These are phyloP conservation scores for Xylariaceae sp. DNA, from an alignment of 2,329 filamentous ascomycete species.

Conservation along the genomic window DNA sequence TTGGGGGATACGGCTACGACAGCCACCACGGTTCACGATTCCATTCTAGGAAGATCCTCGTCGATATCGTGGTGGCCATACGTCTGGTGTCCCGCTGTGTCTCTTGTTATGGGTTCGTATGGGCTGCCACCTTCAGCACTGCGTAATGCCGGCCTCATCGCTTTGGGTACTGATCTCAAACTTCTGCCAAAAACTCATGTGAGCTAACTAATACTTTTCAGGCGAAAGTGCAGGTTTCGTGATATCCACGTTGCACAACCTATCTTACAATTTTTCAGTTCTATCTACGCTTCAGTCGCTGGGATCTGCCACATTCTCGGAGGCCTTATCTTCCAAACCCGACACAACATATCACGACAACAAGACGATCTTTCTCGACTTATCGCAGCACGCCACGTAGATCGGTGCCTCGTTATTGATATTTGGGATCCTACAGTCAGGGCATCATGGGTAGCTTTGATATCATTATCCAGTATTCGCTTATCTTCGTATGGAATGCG, in stretches of 20 bases:
- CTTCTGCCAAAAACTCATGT: neutral
- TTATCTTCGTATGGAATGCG: no score
- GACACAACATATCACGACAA: no score
- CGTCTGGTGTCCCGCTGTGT: constrained; percentile 27
- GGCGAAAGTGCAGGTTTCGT: constrained; percentile 23
- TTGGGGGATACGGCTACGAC: constrained; percentile 22
- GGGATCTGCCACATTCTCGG: no score
- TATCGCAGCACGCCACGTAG: no score
- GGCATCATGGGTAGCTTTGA: no score
- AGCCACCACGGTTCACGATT: constrained; percentile 14
- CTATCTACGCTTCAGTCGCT: neutral
- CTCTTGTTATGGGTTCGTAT: constrained; percentile 29
- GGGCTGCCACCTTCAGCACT: constrained; percentile 26
- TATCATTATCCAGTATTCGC: no score
- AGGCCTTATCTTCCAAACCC: no score
- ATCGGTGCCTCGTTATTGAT: no score
- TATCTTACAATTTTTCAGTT: constrained; percentile 5
- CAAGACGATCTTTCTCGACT: no score
- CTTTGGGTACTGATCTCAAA: constrained; percentile 19
- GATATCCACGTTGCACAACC: constrained; percentile 17
- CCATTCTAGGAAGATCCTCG: constrained; percentile 11
- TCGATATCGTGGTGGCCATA: constrained; percentile 26
- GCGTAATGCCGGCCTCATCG: constrained; percentile 25
- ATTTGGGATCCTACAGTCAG: no score
- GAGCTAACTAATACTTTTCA: constrained; percentile 10